These are phyloP conservation scores for Candida tetrigidarum DNA, from an alignment of 1,139 yeast genomes.

Conservation along the genomic window DNA sequence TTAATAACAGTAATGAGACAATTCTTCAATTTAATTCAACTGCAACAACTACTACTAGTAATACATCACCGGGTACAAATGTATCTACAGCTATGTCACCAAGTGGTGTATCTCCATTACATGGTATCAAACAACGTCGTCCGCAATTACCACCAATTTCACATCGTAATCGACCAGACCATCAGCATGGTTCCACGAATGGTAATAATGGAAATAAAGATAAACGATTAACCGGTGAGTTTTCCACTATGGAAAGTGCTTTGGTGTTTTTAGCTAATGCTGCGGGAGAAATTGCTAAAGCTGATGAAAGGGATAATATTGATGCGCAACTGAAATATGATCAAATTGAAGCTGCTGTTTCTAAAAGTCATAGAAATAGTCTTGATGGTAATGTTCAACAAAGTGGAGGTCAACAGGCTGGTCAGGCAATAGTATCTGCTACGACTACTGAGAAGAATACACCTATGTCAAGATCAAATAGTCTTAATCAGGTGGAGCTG, in stretches of 20 bases:
- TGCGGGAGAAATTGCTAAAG: conserved; percentile 72
- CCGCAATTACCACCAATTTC: conserved; percentile 3
- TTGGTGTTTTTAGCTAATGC: conserved; percentile 74
- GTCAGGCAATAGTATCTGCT: background rate
- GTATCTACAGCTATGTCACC: too few species aligned
- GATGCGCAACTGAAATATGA: conserved; percentile 64
- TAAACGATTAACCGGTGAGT: conserved; percentile 19
- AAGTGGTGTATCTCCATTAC: too few species aligned
- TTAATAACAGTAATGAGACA: background rate
- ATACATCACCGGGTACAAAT: too few species aligned
- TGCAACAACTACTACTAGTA: too few species aligned
- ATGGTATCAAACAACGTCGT: background rate
- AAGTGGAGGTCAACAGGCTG: background rate
- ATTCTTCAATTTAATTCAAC: too few species aligned
- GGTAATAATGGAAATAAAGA: background rate
- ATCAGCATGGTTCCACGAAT: background rate
- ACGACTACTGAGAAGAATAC: background rate
- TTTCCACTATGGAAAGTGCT: conserved; percentile 66
- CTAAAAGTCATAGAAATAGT: conserved; percentile 13
- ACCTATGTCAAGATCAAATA: conserved; percentile 1
- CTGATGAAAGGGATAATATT: conserved; percentile 67
- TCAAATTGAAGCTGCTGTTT: conserved; percentile 37
- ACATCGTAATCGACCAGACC: conserved; percentile 5
- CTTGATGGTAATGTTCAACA: conserved; percentile 5
- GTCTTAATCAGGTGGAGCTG: background rate